phyloP scores from a whole-genome alignment of 768 basidiomycete genomes.

The Auriscalpium vulgare region DNA sequence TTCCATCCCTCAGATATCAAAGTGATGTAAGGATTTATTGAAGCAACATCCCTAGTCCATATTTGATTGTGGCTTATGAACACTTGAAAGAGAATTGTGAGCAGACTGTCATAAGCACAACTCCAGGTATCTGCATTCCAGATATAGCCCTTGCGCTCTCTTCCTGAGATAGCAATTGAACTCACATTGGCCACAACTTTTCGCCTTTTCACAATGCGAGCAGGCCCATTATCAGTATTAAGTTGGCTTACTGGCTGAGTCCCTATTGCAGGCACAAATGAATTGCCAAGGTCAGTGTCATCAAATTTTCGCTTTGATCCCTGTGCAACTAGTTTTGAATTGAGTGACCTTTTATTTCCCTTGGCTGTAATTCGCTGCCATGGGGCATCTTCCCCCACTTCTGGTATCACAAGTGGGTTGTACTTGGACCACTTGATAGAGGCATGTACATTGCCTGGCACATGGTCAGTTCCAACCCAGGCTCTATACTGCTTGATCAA shows the following conservation, averaged over 20 bases:
- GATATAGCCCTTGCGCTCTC: not conserved
- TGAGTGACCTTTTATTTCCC: not conserved
- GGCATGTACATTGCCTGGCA: not conserved
- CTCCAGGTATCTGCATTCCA: conserved; percentile 1
- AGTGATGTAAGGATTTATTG: not conserved
- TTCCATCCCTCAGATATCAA: not conserved
- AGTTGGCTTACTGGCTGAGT: not conserved
- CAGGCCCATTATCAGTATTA: not conserved
- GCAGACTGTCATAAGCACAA: conserved; percentile 8
- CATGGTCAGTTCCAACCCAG: not conserved
- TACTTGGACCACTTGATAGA: not conserved
- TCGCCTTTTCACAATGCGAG: too few species aligned
- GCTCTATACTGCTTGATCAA: not conserved
- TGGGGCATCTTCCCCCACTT: not conserved
- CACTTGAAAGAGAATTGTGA: not conserved
- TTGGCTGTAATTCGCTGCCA: not conserved
- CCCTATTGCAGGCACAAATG: not conserved
- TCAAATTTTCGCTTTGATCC: not conserved
- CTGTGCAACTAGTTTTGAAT: not conserved
- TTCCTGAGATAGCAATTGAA: too few species aligned
- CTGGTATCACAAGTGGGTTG: not conserved
- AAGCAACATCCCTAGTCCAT: not conserved
- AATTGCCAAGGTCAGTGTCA: not conserved
- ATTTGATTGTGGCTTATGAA: not conserved
- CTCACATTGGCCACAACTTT: not conserved